Evolutionary conservation across 78 protist genomes (phyloP).

Genomic region (Ministeria vibrans): DNA sequence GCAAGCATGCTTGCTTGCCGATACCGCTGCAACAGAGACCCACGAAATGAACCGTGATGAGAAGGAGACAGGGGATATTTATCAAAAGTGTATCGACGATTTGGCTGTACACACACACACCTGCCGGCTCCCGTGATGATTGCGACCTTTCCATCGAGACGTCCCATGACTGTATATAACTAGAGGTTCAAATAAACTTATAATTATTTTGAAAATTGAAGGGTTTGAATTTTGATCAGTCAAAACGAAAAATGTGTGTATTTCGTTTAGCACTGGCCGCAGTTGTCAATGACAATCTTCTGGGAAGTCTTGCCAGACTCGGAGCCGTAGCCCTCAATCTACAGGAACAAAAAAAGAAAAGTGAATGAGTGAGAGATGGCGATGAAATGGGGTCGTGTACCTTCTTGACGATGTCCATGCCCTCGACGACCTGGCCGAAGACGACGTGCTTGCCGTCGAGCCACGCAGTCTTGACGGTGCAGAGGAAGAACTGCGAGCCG

Average conservation of each 20-base stretch:
- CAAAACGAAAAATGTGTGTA: no score
- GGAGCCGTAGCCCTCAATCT: conserved; percentile 48
- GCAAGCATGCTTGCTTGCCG: conserved; percentile 51
- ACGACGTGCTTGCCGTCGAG: conserved; percentile 77
- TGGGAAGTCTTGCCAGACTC: conserved; percentile 43
- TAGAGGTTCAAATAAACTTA: no score
- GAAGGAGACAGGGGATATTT: no score
- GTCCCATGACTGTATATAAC: not conserved
- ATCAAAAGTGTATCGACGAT: no score
- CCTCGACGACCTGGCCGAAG: conserved; percentile 55
- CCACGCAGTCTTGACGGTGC: conserved; percentile 16
- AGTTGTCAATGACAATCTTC: conserved; percentile 35
- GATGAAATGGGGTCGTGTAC: no score
- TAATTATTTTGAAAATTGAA: no score
- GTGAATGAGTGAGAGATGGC: no score
- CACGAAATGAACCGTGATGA: no score
- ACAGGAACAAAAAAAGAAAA: no score
- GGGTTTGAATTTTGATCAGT: no score
- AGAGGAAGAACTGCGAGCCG: conserved; percentile 78
- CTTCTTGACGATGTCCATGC: conserved; percentile 64
- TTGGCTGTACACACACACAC: no score
- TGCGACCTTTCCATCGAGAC: conserved; percentile 58
- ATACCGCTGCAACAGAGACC: conserved; percentile 40
- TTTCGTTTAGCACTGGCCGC: conserved; percentile 48
- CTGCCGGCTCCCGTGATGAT: conserved; percentile 52